phyloP scores from a whole-genome alignment of 495 filamentous ascomycete species.

The Penicillium waksmanii region DNA sequence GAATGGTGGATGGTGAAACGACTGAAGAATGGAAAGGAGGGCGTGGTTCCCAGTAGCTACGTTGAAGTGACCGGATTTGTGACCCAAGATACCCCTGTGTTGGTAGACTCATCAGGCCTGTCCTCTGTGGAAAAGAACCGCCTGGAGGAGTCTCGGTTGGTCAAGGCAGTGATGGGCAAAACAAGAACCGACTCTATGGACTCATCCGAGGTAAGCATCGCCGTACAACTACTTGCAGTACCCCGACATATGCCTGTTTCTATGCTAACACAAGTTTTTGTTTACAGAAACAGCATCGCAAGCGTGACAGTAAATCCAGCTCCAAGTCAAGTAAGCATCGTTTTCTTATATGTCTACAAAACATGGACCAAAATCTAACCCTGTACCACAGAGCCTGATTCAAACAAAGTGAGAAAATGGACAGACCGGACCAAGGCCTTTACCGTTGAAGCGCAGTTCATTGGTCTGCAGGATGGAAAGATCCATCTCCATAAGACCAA shows the following conservation, averaged over 20 bases:
- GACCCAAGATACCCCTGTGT: constrained; percentile 45
- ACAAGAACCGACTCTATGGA: constrained; percentile 59
- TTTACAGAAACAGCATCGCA: constrained; percentile 64
- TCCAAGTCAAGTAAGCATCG: constrained; percentile 67
- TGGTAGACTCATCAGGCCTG: constrained; percentile 62
- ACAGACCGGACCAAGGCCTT: constrained; percentile 94
- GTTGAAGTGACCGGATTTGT: constrained; percentile 79
- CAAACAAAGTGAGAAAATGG: constrained; percentile 85
- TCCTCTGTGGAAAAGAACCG: constrained; percentile 84
- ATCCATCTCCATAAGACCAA: constrained; percentile 98
- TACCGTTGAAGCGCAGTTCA: constrained; percentile 96
- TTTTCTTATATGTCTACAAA: background rate
- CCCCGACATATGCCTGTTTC: background rate
- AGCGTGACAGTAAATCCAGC: constrained; percentile 66
- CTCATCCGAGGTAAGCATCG: constrained; percentile 64
- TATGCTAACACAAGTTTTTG: constrained; percentile 32
- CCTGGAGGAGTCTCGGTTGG: constrained; percentile 76
- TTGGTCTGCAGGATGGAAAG: constrained; percentile 88
- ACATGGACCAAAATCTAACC: background rate
- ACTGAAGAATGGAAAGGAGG: constrained; percentile 87
- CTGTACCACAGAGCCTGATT: constrained; percentile 69
- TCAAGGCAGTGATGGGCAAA: constrained; percentile 72
- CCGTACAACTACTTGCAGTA: background rate
- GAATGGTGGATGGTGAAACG: constrained; percentile 98
- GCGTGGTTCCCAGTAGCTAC: constrained; percentile 98